These are phyloP conservation scores for Cladosporium sp. DNA, from an alignment of 2,329 filamentous ascomycete species.

Conservation along the genomic window DNA sequence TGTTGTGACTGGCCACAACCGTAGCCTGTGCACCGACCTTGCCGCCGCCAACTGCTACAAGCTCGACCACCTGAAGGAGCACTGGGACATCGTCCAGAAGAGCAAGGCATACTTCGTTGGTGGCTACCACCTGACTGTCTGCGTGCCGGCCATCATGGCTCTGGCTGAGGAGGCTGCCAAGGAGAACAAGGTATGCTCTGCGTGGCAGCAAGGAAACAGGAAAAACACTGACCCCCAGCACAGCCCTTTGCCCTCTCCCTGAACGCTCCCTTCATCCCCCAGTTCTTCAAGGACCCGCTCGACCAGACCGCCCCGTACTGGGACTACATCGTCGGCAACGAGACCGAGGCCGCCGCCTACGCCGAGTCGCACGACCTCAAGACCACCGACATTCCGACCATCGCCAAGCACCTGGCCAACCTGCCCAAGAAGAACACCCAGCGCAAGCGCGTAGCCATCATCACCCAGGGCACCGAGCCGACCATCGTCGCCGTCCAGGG, in stretches of 20 bases:
- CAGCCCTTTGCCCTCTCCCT: conserved; percentile 78
- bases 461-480: conserved; percentile 90
- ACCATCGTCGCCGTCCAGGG: conserved; percentile 71
- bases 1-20: conserved; percentile 93
- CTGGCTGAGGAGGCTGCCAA: conserved; percentile 83
- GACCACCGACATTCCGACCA: conserved; percentile 72
- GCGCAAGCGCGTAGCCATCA: conserved; percentile 77
- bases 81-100: conserved; percentile 87
- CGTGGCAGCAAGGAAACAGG: conserved; percentile 8
- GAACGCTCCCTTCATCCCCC: conserved; percentile 88
- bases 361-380: conserved; percentile 71
- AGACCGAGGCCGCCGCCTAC: conserved; percentile 86
- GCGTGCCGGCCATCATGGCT: conserved; percentile 80
- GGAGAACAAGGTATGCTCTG: conserved; percentile 65
- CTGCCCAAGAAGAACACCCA: conserved; percentile 87
- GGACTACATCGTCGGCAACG: conserved; percentile 95
- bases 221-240: neutral
- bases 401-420: conserved; percentile 77
- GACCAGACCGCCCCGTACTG: conserved; percentile 84
- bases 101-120: conserved; percentile 89
- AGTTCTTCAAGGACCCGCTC: conserved; percentile 96
- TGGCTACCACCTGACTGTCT: conserved; percentile 96
- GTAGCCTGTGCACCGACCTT: conserved; percentile 89
- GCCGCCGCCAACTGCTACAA: conserved; percentile 97
- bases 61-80: conserved; percentile 85